Base-by-base conservation (phyloP, 2,329 filamentous ascomycete species). In the Pseudopithomyces maydicus region DNA sequence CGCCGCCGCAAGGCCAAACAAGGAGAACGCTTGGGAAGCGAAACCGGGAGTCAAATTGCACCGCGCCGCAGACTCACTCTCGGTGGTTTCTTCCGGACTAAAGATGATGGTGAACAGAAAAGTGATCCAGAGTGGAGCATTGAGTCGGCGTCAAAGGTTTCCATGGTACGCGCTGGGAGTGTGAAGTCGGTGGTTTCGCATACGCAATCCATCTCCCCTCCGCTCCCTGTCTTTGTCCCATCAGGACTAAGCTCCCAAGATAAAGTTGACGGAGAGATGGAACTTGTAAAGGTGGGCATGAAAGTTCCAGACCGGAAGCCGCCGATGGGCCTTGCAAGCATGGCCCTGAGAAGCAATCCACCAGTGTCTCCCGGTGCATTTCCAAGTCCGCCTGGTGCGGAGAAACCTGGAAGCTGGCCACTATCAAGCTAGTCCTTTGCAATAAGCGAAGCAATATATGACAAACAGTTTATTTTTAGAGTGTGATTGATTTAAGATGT, bases 111-210 rank as follows among this genome's bases (percentile, higher is more conserved):
- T n/a, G 35, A 47, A 17, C 3, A 2, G 6, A 56, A 41, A 20
- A 2, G 22, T n/a, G 63, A 65, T 26, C 23, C 54, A 4, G 63
- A 67, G 47, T 69, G 63, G 63, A 56, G 52, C 33, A 65, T 67
- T 52, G 59, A 61, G 20, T 66, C 63, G 12, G 65, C 61, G 2
- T 58, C 58, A 20, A 63, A 65, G 42, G 61, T 67, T 2, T 58
- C 59, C 19, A 67, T 67, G 43, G 52, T 64, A 23, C 56, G 59
- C 4, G 61, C 59, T 8, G 61, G 58, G 8, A 64, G 55, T 23
- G 45, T 56, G 3, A 52, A 50, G 17, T 57, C 53, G 10, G 38
- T 55, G 6, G 48, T 55, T 26, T 46, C 46, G 11, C 35, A 44
- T 8, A 33, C 47, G n/a, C 39, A 29, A 3, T 17, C 36, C 10